phyloP scores from a whole-genome alignment of 257 asterid species.

The Phtheirospermum japonicum region DNA sequence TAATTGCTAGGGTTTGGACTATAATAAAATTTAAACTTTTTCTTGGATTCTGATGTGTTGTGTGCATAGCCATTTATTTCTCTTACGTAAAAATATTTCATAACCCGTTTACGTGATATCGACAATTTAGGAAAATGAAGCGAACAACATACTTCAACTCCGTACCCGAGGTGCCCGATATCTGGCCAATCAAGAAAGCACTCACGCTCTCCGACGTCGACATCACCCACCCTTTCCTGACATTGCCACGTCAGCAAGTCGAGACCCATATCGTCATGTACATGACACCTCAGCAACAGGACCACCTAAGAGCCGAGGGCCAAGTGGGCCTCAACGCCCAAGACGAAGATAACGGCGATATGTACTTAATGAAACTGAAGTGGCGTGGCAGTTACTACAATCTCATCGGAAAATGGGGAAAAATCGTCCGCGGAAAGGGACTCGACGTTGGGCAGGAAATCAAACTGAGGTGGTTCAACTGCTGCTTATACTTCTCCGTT shows the following conservation, averaged over 20 bases:
- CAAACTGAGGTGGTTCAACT: constrained; percentile 46
- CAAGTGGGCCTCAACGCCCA: constrained; percentile 51
- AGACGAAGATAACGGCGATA: constrained; percentile 52
- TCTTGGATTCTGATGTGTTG: not conserved
- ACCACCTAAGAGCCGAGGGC: constrained; percentile 40
- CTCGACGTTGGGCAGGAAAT: constrained; percentile 60
- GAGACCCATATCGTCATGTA: constrained; percentile 43
- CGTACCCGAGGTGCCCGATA: constrained; percentile 40
- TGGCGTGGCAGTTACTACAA: constrained; percentile 61
- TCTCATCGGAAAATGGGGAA: constrained; percentile 58
- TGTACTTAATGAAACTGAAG: constrained; percentile 46
- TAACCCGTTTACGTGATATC: not conserved
- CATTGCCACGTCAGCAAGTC: constrained; percentile 54
- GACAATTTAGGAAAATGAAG: constrained; percentile 38
- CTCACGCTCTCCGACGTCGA: constrained; percentile 59
- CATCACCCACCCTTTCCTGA: constrained; percentile 58
- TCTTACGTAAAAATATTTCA: too few species aligned
- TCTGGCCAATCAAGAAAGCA: constrained; percentile 55
- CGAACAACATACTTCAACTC: constrained; percentile 39
- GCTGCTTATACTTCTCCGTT: constrained; percentile 51
- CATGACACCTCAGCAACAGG: constrained; percentile 49
- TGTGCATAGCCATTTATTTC: too few species aligned
- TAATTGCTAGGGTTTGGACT: not conserved
- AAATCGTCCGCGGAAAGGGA: constrained; percentile 54
- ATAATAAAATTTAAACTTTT: not conserved